Evolutionary conservation across 2,329 filamentous ascomycete species (phyloP).

Genomic region (Scolecobasidium constrictum): DNA sequence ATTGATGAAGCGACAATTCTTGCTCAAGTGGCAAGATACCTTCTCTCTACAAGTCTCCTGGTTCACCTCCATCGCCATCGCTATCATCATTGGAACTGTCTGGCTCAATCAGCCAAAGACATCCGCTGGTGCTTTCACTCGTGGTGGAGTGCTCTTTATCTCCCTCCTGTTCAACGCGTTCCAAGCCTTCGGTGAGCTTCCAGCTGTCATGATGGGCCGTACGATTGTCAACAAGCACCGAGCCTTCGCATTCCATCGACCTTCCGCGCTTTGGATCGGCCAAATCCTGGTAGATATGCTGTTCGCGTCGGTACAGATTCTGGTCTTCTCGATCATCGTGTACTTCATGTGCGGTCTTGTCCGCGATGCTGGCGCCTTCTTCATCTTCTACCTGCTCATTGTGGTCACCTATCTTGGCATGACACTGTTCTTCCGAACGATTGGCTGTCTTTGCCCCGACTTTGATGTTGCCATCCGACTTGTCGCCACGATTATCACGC

Average conservation of each 20-base stretch:
- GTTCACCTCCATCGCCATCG: constrained; percentile 60
- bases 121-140: constrained; percentile 62
- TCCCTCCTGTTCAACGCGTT: constrained; percentile 79
- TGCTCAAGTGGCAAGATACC: constrained; percentile 77
- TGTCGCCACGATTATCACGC: constrained; percentile 65
- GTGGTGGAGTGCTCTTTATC: constrained; percentile 73
- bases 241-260: constrained; percentile 72
- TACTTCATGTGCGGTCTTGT: constrained; percentile 68
- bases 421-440: constrained; percentile 66
- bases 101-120: constrained; percentile 59
- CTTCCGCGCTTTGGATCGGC: constrained; percentile 71
- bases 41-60: constrained; percentile 67
- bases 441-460: constrained; percentile 65
- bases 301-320: constrained; percentile 59
- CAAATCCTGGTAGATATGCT: constrained; percentile 71
- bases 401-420: constrained; percentile 40
- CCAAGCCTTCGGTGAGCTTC: constrained; percentile 70
- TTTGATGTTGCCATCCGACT: constrained; percentile 79
- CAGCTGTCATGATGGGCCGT: constrained; percentile 62
- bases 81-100: constrained; percentile 68
- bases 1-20: constrained; percentile 72
- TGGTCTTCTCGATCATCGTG: constrained; percentile 63
- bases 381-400: constrained; percentile 55
- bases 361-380: constrained; percentile 64
- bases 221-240: constrained; percentile 76